phyloP scores from a whole-genome alignment of 1,284 basidiomycete species.

The Ceratobasidium sp. region DNA sequence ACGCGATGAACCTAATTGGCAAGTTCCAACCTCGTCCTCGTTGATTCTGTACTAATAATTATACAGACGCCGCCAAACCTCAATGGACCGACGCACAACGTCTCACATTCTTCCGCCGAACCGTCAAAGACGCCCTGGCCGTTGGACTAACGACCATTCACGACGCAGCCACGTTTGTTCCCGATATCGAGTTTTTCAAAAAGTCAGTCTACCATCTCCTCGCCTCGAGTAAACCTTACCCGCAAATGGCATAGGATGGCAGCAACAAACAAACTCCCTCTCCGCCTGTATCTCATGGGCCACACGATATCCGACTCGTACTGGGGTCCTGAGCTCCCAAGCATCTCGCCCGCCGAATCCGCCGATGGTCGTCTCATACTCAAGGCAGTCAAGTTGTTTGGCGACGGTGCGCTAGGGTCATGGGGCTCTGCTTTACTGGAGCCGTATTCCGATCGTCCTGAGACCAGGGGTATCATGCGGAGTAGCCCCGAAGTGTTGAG shows the following conservation, averaged over 20 bases:
- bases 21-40: background rate
- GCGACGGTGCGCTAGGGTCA: conserved; percentile 86
- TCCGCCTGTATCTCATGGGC: conserved; percentile 81
- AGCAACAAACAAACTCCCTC: conserved; percentile 41
- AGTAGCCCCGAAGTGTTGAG: conserved; percentile 60
- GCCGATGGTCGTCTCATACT: conserved; percentile 67
- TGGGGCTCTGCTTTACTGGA: conserved; percentile 89
- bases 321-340: conserved; percentile 64
- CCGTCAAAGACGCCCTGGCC: conserved; percentile 70
- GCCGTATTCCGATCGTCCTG: conserved; percentile 82
- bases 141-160: conserved; percentile 84
- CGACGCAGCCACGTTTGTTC: conserved; percentile 68
- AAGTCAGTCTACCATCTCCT: conserved; percentile 53
- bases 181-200: conserved; percentile 69
- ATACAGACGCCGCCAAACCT: conserved; percentile 56
- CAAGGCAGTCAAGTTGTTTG: conserved; percentile 83
- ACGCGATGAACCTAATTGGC: conserved; percentile 70
- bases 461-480: conserved; percentile 72
- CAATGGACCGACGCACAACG: conserved; percentile 65
- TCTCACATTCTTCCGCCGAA: conserved; percentile 64
- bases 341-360: conserved; percentile 55
- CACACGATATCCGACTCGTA: conserved; percentile 63
- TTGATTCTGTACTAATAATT: conserved; percentile 39
- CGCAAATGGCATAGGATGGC: conserved; percentile 18
- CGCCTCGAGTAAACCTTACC: conserved; percentile 23